Conservation (phyloP, 192 early-diverging fungal genomes). For the Spizellomyces sp. region DNA sequence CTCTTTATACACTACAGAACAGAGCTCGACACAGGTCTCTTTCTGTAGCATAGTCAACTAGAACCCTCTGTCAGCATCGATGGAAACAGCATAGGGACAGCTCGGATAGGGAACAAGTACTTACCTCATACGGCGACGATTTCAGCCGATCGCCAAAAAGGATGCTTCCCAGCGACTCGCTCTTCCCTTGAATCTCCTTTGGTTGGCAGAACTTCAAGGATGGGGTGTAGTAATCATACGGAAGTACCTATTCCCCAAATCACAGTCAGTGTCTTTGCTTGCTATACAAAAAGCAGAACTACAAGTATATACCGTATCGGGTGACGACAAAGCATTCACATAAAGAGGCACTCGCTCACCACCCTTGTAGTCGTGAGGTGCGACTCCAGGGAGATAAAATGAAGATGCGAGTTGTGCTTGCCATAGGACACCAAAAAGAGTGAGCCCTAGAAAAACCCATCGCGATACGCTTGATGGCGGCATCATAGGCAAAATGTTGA, state of each 20-base stretch:
- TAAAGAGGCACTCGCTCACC: conserved; percentile 70
- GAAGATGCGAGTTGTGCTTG: not conserved
- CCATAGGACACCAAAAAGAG: not conserved
- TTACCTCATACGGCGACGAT: conserved; percentile 77
- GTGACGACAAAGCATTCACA: conserved; percentile 89
- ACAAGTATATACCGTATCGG: conserved; percentile 40
- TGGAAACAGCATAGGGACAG: no score
- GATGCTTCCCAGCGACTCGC: conserved; percentile 88
- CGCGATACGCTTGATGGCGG: no score
- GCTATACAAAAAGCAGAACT: not conserved
- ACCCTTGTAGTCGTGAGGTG: conserved; percentile 80
- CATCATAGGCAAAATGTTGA: no score
- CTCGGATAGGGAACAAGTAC: not conserved
- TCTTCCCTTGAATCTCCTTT: conserved; percentile 46
- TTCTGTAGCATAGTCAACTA: conserved; percentile 51
- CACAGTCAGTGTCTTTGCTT: not conserved
- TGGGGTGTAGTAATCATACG: conserved; percentile 85
- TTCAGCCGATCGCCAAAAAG: conserved; percentile 95
- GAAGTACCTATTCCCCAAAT: conserved; percentile 47
- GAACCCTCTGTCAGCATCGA: conserved; percentile 61
- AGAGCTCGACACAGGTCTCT: conserved; percentile 10
- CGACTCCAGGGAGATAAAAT: conserved; percentile 94
- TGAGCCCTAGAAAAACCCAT: no score
- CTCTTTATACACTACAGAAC: not conserved
- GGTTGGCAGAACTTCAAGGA: conserved; percentile 86